Evolutionary conservation across 805 yeast genomes (phyloP), one percentile per base, ranked within the genome.

Genomic region (Maudiozyma barnettii): DNA sequence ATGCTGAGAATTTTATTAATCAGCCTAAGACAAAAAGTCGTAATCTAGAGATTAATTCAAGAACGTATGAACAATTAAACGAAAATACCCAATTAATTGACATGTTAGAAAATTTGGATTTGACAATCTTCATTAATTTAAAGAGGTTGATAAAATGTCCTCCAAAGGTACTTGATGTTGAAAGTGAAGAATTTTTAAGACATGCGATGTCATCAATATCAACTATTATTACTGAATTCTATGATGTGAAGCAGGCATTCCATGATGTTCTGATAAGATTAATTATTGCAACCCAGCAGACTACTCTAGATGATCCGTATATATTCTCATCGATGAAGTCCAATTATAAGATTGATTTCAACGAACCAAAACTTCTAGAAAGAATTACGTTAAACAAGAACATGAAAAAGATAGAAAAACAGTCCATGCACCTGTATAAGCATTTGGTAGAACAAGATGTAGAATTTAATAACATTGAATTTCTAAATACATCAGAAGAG

Each of bases 301-400:
- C 85, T 10, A 82, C 93, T 0, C 64, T 84, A 10, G 77, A 74
- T 26, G 95, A 85, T 58, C 88, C 93, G 0, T 88, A 83, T 49
- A 82, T 81, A 1, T 85, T 85, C 63, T 71, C 73, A 44, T 77
- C 83, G 0, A 70, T 83, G 66, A 73, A 73, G 48, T 81, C 79
- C 29, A 85, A 81, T 36, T 51, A 47, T 72, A 72, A 36, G 52
- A 55, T 55, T 13, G 64, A 57, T 9, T 52, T 45, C 41, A 50
- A 67, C 43, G 69, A 69, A 45, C 63, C 65, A 13, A 52, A 52
- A 20, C 39, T 52, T 4, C 48, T 49, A 9, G 49, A 47, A 12
- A 43, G 44, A 20, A 42, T 40, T 20, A 44, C 41, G 14, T 29
- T 44, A 18, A 43, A 35, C 41, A 51, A 53, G 16, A 37, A 36